Conservation (phyloP, 257 asterid species). For the Euphrasia confusa region DNA sequence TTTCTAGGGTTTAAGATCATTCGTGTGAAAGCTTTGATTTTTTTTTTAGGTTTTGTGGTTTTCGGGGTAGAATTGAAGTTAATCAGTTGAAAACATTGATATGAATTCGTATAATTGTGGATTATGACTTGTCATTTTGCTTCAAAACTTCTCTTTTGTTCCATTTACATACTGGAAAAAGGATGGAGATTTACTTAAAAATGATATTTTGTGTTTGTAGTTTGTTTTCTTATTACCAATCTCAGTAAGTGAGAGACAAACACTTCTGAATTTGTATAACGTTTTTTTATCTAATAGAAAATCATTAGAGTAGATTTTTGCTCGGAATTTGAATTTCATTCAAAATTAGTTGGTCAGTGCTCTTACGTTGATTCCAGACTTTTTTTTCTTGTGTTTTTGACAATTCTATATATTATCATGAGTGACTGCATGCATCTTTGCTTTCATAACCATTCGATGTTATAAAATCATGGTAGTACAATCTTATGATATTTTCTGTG, state of each 20-base stretch:
- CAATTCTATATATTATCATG: background rate
- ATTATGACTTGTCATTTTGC: background rate
- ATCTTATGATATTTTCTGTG: background rate
- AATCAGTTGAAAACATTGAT: background rate
- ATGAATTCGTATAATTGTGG: background rate
- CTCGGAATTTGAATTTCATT: conserved; percentile 2
- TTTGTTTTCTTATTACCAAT: too few relatives aligned
- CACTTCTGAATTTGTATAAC: background rate
- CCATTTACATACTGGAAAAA: too few relatives aligned
- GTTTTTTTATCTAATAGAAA: background rate
- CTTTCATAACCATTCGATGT: background rate
- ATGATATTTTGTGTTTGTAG: too few relatives aligned
- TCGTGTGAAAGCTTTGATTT: background rate
- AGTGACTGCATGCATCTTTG: background rate
- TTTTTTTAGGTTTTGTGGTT: background rate
- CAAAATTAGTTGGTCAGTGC: background rate
- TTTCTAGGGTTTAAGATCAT: conserved; percentile 34
- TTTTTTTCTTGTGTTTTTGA: background rate
- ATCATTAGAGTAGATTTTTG: background rate
- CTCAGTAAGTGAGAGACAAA: too few relatives aligned
- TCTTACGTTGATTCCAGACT: background rate
- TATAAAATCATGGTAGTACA: background rate
- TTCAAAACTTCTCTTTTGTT: background rate
- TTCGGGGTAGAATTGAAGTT: background rate
- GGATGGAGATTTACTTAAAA: too few relatives aligned